A percentile compares a stretch with the other conserved stretches of the same genome.
These are phyloP conservation scores for Meripilus lineatus DNA, from an alignment of 1,284 basidiomycete species.

Conservation along the genomic window DNA sequence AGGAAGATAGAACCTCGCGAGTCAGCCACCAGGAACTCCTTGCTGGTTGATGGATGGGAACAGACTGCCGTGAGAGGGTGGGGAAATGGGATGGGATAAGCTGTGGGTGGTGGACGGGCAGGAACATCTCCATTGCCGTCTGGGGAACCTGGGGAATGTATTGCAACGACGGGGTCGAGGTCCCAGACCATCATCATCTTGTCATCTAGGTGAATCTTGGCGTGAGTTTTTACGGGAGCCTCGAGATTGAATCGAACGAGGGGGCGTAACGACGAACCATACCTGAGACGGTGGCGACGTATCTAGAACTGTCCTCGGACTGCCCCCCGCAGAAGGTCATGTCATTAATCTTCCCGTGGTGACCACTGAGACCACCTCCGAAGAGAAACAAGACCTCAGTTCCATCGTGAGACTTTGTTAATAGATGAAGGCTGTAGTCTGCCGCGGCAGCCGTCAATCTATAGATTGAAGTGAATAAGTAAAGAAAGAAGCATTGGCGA, in stretches of 20 bases:
- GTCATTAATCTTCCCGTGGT: slow-evolving; percentile 69
- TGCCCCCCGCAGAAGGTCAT: slow-evolving; percentile 73
- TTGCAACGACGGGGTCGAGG: slow-evolving; percentile 49
- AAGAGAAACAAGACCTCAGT: slow-evolving; percentile 61
- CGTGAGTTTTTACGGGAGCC: background rate
- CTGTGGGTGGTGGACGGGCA: slow-evolving; percentile 58
- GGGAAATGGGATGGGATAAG: slow-evolving; percentile 67
- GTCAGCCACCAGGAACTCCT: slow-evolving; percentile 74
- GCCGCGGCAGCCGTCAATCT: slow-evolving; percentile 64
- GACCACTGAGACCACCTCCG: slow-evolving; percentile 72
- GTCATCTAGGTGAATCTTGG: slow-evolving; percentile 47
- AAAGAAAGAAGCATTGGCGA: background rate
- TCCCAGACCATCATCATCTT: slow-evolving; percentile 83
- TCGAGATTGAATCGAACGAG: background rate
- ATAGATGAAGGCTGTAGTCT: slow-evolving; percentile 64
- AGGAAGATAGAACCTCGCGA: slow-evolving; percentile 66
- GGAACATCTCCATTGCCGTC: slow-evolving; percentile 18
- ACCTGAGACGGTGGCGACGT: slow-evolving; percentile 78
- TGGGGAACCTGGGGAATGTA: slow-evolving; percentile 28
- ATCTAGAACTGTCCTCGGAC: slow-evolving; percentile 58
- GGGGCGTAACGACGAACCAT: slow-evolving; percentile 12
- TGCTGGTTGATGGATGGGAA: slow-evolving; percentile 68
- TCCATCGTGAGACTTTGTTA: slow-evolving; percentile 48
- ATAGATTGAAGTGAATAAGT: slow-evolving; percentile 4
- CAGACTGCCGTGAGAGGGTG: slow-evolving; percentile 63